These are phyloP conservation scores for Chrysoporthe cubensis DNA, from an alignment of 2,329 filamentous ascomycete species.

Conservation along the genomic window DNA sequence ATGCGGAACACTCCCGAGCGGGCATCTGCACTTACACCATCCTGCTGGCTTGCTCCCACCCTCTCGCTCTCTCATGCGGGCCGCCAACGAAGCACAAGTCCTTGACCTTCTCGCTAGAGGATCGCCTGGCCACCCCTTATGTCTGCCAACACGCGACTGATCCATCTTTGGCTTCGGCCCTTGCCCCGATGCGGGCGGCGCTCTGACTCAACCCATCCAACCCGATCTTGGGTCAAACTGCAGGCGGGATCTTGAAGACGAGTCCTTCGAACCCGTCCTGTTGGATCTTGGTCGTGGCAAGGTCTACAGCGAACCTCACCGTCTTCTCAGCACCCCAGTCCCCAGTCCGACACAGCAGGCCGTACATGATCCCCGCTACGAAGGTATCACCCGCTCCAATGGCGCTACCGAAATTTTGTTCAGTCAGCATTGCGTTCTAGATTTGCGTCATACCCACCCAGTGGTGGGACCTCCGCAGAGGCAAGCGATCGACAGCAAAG, in stretches of 20 bases:
- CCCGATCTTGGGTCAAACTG: conserved; percentile 17
- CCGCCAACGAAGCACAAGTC: conserved; percentile 8
- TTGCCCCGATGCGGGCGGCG: conserved; percentile 5
- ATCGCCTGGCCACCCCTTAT: conserved; percentile 11
- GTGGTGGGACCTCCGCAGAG: conserved; percentile 5
- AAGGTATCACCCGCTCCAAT: conserved; percentile 79
- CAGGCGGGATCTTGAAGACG: conserved; percentile 31
- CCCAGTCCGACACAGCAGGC: conserved; percentile 52
- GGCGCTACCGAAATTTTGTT: conserved; percentile 49
- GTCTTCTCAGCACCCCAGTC: conserved; percentile 55
- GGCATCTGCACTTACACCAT: conserved; percentile 15
- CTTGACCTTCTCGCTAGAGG: conserved; percentile 6
- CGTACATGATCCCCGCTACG: conserved; percentile 71
- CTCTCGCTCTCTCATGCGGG: conserved; percentile 8
- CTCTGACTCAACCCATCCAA: conserved; percentile 23
- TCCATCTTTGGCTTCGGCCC: conserved; percentile 26
- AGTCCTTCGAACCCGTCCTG: conserved; percentile 67
- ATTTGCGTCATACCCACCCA: conserved; percentile 12
- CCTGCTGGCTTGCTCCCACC: not conserved
- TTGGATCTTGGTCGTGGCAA: conserved; percentile 71
- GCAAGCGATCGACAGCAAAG: conserved; percentile 2
- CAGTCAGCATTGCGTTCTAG: conserved; percentile 18
- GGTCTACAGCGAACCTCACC: conserved; percentile 59
- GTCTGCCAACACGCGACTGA: conserved; percentile 26
- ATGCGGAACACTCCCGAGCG: conserved; percentile 21